Evolutionary conservation across 805 yeast species (phyloP), one percentile per base, ranked within the genome.

Genomic region (Hanseniaspora mollemarum): DNA sequence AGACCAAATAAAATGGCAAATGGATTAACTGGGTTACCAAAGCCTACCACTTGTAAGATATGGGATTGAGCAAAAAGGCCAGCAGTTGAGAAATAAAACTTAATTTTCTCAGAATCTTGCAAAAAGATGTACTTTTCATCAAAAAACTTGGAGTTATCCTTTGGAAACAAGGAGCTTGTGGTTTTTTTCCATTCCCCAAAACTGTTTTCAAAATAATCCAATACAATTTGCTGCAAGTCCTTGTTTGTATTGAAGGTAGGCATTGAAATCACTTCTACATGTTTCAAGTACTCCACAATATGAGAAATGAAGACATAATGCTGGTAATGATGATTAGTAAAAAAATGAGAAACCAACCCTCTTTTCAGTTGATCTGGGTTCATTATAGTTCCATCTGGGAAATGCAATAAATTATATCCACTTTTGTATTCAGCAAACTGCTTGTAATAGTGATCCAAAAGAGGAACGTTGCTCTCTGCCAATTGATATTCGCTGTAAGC

Each of bases 81-180:
- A 1, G 86, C 80, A 60, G 83, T 81, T 58, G 82, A 81, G 59
- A 80, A 81, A 83, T 87, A 84, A 58, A 82, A 83, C 53, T 77
- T 79, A 38, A 71, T 57, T 59, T 65, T 64, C 46, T 63, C 62
- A 22, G 63, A 62, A 29, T 62, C 64, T 44, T 68, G 70, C 22
- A 63, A 58, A 32, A 67, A 61, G 56, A 69, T 68, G 33, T 64
- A 65, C 54, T 74, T 59, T 50, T 71, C 58, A 59, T 75, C 73
- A 60, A 82, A 82, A 57, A 80, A 81, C 58, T 80, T 78, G 45
- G 72, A 70, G 22, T 81, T 80, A 54, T 76, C 76, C 18, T 78
- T 72, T 58, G 80, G 86, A 15, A 51, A 38, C 21, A 51, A 31
- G 3, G 53, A 44, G 13, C 50, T 45, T n/a, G 53, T 51, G 12